These are phyloP conservation scores for Leucocoprinus leucothites DNA, from an alignment of 768 basidiomycete genomes.

Conservation along the genomic window DNA sequence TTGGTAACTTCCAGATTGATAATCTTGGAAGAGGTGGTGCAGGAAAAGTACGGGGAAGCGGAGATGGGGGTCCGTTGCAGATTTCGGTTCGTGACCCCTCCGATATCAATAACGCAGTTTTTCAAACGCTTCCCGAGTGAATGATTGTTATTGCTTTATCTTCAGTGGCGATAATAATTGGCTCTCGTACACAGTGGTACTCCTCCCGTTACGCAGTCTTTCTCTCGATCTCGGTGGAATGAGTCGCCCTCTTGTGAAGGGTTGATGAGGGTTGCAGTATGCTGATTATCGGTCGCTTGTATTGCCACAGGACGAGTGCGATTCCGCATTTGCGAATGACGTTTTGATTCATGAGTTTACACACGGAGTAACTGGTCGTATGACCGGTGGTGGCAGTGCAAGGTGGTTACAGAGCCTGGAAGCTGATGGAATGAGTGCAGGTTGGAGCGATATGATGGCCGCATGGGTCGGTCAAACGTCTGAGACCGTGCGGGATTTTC, in stretches of 20 bases:
- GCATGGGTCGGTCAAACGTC: slow-evolving; percentile 34
- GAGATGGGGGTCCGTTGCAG: slow-evolving; percentile 45
- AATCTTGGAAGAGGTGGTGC: slow-evolving; percentile 31
- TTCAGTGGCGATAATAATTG: slow-evolving; percentile 12
- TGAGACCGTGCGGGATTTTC: not conserved
- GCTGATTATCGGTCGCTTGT: no score
- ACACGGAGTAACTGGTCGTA: slow-evolving; percentile 43
- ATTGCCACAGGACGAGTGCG: slow-evolving; percentile 38
- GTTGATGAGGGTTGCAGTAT: no score
- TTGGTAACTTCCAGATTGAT: slow-evolving; percentile 5
- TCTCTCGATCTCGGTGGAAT: not conserved
- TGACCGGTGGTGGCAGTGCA: slow-evolving; percentile 56
- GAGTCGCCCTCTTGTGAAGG: no score
- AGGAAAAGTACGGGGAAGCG: no score
- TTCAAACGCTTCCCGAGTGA: slow-evolving; percentile 38
- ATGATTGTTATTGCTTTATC: slow-evolving; percentile 20
- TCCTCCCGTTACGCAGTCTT: not conserved
- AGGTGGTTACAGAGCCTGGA: slow-evolving; percentile 62
- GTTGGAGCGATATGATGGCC: slow-evolving; percentile 58
- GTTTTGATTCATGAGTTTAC: slow-evolving; percentile 49
- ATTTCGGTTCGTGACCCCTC: slow-evolving; percentile 46
- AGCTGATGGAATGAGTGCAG: slow-evolving; percentile 67
- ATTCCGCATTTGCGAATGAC: slow-evolving; percentile 58
- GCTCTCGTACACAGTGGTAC: not conserved
- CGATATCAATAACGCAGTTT: slow-evolving; percentile 40